These are phyloP conservation scores for Alternaria sp. DNA, from an alignment of 2,329 filamentous ascomycete genomes.

Conservation along the genomic window DNA sequence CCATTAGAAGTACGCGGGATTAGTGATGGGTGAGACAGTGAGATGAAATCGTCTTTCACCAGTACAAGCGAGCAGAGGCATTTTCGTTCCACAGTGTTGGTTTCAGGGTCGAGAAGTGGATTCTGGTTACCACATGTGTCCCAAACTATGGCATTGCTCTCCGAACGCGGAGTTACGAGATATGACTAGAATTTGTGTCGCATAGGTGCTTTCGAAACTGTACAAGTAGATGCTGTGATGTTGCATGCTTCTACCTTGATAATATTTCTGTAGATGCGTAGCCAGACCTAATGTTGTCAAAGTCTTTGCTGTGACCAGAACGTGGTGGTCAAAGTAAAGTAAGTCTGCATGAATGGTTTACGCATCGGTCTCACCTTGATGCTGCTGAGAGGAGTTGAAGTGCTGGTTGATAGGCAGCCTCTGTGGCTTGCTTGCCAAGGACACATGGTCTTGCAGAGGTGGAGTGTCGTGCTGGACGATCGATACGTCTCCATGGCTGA, in stretches of 20 bases:
- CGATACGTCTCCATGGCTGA: background rate
- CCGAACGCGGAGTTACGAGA: background rate
- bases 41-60: background rate
- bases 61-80: background rate
- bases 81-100: background rate
- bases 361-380: background rate
- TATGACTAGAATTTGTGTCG: background rate
- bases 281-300: fast-evolving
- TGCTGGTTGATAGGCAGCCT: background rate
- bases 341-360: background rate
- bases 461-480: background rate
- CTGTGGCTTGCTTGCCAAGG: background rate
- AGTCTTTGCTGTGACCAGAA: background rate
- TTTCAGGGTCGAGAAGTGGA: background rate
- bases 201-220: background rate
- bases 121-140: background rate
- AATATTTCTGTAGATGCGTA: background rate
- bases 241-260: background rate
- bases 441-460: background rate
- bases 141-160: background rate
- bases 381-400: background rate
- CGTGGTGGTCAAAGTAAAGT: background rate
- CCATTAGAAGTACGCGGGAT: background rate
- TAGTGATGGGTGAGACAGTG: background rate
- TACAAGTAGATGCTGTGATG: background rate